Conservation (phyloP, 202 grass and related monocot genomes). For the Schoenoplectus tabernaemontani region DNA sequence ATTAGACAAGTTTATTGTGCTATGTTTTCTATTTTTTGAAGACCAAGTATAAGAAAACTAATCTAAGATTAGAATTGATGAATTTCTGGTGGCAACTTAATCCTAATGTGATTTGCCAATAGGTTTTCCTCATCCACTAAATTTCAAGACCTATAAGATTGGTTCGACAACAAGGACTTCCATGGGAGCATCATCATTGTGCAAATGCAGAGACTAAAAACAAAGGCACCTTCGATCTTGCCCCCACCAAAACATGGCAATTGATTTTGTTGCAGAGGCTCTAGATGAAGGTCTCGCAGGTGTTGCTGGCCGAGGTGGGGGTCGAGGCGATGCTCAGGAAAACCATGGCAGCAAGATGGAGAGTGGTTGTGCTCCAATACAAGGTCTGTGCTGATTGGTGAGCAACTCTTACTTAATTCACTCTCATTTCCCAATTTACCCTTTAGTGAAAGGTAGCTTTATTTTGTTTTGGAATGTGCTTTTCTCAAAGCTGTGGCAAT, state of each 20-base stretch:
- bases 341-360: slow-evolving; percentile 96
- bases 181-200: slow-evolving; percentile 73
- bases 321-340: slow-evolving; percentile 39
- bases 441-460: not conserved
- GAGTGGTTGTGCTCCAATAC: slow-evolving; percentile 95
- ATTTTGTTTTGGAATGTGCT: slow-evolving; percentile 1
- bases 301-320: slow-evolving; percentile 42
- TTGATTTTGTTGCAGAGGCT: slow-evolving; percentile 21
- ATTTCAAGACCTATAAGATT: too few species aligned
- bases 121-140: too few species aligned
- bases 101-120: too few species aligned
- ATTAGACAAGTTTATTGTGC: too few species aligned
- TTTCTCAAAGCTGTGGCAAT: slow-evolving; percentile 62
- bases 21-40: too few species aligned
- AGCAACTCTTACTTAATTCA: slow-evolving; percentile 44
- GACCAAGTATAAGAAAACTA: too few species aligned
- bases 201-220: slow-evolving; percentile 73
- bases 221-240: slow-evolving; percentile 46
- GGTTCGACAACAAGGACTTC: slow-evolving; percentile 97
- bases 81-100: too few species aligned
- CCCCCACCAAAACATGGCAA: slow-evolving; percentile 10
- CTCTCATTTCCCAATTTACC: slow-evolving; percentile 1
- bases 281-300: slow-evolving; percentile 38
- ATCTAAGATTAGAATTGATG: too few species aligned
- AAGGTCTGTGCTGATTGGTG: slow-evolving; percentile 96